Conservation (phyloP, 2,329 filamentous ascomycete species). For the Ophiostoma sp. region DNA sequence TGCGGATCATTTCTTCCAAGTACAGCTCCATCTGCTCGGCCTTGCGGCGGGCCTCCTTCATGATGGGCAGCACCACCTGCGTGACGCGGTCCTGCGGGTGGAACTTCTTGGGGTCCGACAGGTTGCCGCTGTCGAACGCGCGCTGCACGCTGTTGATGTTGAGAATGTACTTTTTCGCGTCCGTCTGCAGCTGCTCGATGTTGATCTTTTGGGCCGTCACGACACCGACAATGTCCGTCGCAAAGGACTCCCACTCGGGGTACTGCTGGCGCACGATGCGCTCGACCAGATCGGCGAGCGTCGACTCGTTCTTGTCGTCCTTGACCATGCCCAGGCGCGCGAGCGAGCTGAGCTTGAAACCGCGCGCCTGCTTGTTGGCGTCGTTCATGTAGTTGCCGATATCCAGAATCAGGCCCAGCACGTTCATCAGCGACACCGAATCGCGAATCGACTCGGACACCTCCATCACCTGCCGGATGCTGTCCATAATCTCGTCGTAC, state of each 20-base stretch:
- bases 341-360: conserved; percentile 96
- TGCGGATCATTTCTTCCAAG: conserved; percentile 86
- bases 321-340: conserved; percentile 95
- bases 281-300: conserved; percentile 92
- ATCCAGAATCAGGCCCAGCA: conserved; percentile 91
- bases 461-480: conserved; percentile 79
- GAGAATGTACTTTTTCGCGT: conserved; percentile 89
- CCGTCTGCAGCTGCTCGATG: conserved; percentile 83
- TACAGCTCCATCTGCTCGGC: conserved; percentile 94
- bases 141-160: conserved; percentile 93
- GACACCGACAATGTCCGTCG: conserved; percentile 79
- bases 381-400: conserved; percentile 99
- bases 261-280: conserved; percentile 96
- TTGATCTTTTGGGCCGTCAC: conserved; percentile 84
- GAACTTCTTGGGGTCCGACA: conserved; percentile 96
- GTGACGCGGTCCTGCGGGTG: conserved; percentile 94
- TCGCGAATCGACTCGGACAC: conserved; percentile 89
- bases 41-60: conserved; percentile 96
- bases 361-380: conserved; percentile 94
- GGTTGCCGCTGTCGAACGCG: conserved; percentile 87
- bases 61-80: conserved; percentile 84
- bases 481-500: conserved; percentile 86
- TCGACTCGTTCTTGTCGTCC: conserved; percentile 97
- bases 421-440: conserved; percentile 92
- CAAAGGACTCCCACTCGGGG: conserved; percentile 89